Evolutionary conservation across 352 stramenopile species (phyloP).

Genomic region (Phytopythium montanum): DNA sequence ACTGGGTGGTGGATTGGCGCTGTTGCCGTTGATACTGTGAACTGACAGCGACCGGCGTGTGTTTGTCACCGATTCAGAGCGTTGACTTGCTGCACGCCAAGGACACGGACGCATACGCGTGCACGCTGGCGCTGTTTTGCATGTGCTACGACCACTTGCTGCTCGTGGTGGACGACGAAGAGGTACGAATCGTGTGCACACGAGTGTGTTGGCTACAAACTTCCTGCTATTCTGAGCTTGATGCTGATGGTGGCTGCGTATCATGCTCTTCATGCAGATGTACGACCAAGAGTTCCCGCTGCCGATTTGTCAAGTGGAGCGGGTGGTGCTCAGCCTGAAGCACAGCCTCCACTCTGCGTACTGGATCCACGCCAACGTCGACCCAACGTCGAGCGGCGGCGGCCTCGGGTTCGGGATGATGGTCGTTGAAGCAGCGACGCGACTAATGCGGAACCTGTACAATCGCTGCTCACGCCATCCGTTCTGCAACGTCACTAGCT

Average conservation of each 20-base stretch:
- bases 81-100: conserved; percentile 38
- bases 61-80: conserved; percentile 17
- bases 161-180: conserved; percentile 62
- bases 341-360: conserved; percentile 53
- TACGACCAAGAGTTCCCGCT: conserved; percentile 62
- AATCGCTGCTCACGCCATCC: conserved; percentile 61
- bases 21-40: neutral
- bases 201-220: neutral
- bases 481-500: conserved; percentile 74
- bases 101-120: conserved; percentile 39
- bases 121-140: conserved; percentile 50
- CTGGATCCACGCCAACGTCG: conserved; percentile 35
- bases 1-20: neutral
- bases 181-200: conserved; percentile 27
- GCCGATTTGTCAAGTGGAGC: conserved; percentile 61
- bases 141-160: conserved; percentile 63
- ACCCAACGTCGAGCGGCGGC: conserved; percentile 12
- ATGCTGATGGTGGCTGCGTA: neutral
- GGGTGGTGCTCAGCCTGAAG: conserved; percentile 56
- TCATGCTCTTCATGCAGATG: conserved; percentile 32
- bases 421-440: conserved; percentile 50
- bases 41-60: conserved; percentile 17
- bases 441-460: conserved; percentile 60
- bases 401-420: conserved; percentile 50
- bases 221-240: neutral